Evolutionary conservation across 1,284 basidiomycete genomes (phyloP).

Genomic region (Moniliophthora roreri): DNA sequence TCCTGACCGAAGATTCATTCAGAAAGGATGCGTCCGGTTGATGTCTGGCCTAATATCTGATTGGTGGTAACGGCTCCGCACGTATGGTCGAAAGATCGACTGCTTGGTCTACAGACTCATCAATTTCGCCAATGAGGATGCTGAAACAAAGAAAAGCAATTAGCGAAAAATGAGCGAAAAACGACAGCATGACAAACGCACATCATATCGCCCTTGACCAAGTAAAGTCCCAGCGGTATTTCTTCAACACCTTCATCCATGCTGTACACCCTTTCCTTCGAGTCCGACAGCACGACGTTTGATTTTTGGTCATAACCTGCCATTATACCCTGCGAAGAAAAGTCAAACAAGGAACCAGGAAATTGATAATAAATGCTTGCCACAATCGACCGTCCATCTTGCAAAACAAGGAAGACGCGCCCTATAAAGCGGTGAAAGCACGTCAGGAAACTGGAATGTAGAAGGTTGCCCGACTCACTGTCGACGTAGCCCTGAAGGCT

Average conservation of each 20-base stretch:
- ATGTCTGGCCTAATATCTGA: constrained; percentile 54
- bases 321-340: constrained; percentile 70
- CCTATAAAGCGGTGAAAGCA: constrained; percentile 36
- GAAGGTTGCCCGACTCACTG: constrained; percentile 45
- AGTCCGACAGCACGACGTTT: constrained; percentile 90
- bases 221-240: constrained; percentile 92
- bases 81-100: constrained; percentile 80
- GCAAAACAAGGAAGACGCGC: constrained; percentile 84
- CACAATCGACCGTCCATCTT: constrained; percentile 89
- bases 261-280: constrained; percentile 89
- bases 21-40: neutral
- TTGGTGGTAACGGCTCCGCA: constrained; percentile 85
- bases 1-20: too few species aligned
- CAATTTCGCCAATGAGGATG: constrained; percentile 88
- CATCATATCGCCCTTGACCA: constrained; percentile 99
- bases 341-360: neutral
- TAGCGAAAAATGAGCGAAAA: neutral
- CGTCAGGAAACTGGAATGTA: constrained; percentile 8
- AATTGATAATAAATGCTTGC: constrained; percentile 39
- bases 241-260: constrained; percentile 92
- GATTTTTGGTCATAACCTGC: constrained; percentile 92
- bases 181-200: constrained; percentile 39
- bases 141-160: constrained; percentile 37
- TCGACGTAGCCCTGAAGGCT: constrained; percentile 86
- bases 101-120: constrained; percentile 79